Evolutionary conservation across 2,329 filamentous ascomycete genomes (phyloP).

Genomic region (Coniochaeta prunicola): DNA sequence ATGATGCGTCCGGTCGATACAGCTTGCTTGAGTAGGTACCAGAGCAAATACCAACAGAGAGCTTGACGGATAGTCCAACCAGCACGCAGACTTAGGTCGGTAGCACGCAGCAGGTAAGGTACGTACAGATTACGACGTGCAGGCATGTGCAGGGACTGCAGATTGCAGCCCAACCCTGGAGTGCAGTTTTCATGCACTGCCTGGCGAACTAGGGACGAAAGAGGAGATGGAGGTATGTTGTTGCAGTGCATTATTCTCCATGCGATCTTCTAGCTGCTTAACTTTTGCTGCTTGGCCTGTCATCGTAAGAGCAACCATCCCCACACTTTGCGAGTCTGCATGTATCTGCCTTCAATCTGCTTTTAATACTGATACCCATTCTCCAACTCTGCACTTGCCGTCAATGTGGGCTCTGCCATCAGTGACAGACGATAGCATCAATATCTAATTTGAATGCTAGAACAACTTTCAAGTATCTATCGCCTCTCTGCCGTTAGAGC

Average conservation of each 20-base stretch:
- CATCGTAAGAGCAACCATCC: neutral
- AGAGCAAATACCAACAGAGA: neutral
- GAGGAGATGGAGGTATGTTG: neutral
- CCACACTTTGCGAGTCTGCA: neutral
- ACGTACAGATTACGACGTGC: neutral
- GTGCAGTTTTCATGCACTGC: neutral
- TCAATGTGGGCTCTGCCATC: neutral
- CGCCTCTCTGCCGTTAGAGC: neutral
- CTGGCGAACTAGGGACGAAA: neutral
- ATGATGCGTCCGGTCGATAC: neutral
- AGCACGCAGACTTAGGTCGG: neutral
- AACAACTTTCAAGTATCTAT: neutral
- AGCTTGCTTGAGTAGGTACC: neutral
- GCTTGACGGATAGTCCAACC: neutral
- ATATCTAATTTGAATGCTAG: neutral
- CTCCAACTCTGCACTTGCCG: neutral
- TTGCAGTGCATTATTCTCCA: slow-evolving; percentile 3
- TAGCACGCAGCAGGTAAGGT: neutral
- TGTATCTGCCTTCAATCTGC: neutral
- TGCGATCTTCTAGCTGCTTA: neutral
- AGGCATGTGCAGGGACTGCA: neutral
- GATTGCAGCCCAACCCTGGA: neutral
- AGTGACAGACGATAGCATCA: neutral
- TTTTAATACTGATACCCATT: neutral
- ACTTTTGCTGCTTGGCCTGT: neutral